Conservation (phyloP, 208 protist genomes). For the Trypanosoma mega region DNA sequence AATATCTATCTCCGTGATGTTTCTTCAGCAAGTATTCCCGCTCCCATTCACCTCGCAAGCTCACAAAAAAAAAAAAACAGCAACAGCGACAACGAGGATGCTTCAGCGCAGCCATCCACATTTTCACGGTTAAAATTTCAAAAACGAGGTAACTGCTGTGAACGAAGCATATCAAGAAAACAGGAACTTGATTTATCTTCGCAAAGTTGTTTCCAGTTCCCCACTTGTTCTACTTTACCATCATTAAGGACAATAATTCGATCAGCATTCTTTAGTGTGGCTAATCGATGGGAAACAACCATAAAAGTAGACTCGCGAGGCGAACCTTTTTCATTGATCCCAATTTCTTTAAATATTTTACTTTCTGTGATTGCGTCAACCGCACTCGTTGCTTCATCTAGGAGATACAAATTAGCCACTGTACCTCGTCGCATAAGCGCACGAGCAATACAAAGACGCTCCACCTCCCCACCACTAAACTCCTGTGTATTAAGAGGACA, state of each 20-base stretch:
- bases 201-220: constrained; percentile 52
- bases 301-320: constrained; percentile 23
- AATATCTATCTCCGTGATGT: no score
- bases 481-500: constrained; percentile 24
- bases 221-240: constrained; percentile 52
- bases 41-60: no score
- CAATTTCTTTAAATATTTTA: constrained; percentile 27
- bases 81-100: no score
- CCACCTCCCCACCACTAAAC: constrained; percentile 72
- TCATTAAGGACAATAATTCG: constrained; percentile 61
- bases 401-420: constrained; percentile 32
- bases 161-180: no score
- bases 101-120: no score
- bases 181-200: no score
- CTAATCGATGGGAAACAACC: constrained; percentile 67
- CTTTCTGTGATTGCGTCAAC: constrained; percentile 64
- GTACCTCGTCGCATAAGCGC: constrained; percentile 35
- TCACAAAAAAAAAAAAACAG: no score
- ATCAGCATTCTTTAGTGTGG: constrained; percentile 45
- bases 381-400: constrained; percentile 74
- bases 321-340: not conserved
- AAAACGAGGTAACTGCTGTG: no score
- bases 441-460: constrained; percentile 62
- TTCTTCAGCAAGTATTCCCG: no score
- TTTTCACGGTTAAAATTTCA: no score